These are phyloP conservation scores for Jacaranda copaia DNA, from an alignment of 257 asterid species.

Conservation along the genomic window DNA sequence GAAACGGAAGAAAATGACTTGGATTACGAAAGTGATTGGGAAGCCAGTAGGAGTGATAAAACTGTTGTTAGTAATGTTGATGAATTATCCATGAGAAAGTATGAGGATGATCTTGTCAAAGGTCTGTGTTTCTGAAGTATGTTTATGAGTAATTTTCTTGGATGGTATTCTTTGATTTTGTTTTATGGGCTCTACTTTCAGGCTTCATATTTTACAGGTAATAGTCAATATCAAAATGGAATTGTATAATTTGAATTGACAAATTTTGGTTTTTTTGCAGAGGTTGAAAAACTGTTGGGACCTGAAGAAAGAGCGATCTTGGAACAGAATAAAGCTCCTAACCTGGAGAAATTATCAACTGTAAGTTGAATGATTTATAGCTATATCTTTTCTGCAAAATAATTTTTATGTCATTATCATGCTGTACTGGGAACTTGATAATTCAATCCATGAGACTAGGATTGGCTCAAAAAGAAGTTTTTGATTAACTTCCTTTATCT, in stretches of 20 bases:
- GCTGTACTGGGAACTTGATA: constrained; percentile 9
- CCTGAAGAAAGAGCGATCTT: constrained; percentile 81
- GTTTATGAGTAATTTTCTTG: constrained; percentile 1
- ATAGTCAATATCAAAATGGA: background rate
- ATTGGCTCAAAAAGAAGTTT: background rate
- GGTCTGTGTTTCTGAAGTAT: constrained; percentile 45
- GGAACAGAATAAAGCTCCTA: constrained; percentile 57
- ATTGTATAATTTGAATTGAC: background rate
- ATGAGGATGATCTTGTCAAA: constrained; percentile 65
- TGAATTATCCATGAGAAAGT: constrained; percentile 41
- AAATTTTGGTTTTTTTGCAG: constrained; percentile 50
- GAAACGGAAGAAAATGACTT: constrained; percentile 60
- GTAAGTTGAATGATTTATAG: constrained; percentile 49
- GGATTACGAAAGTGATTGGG: constrained; percentile 84
- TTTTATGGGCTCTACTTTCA: background rate
- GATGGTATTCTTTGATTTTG: background rate
- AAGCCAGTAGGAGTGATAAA: constrained; percentile 43
- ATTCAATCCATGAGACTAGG: constrained; percentile 1
- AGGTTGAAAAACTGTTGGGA: constrained; percentile 76
- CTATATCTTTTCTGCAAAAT: constrained; percentile 1
- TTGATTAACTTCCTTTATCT: background rate
- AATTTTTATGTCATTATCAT: background rate
- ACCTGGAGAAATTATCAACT: constrained; percentile 69
- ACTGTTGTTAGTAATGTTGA: constrained; percentile 40
- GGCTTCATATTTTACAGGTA: background rate